Base-by-base conservation (phyloP, 441 rosid genomes). In the Brassica hybrid region DNA sequence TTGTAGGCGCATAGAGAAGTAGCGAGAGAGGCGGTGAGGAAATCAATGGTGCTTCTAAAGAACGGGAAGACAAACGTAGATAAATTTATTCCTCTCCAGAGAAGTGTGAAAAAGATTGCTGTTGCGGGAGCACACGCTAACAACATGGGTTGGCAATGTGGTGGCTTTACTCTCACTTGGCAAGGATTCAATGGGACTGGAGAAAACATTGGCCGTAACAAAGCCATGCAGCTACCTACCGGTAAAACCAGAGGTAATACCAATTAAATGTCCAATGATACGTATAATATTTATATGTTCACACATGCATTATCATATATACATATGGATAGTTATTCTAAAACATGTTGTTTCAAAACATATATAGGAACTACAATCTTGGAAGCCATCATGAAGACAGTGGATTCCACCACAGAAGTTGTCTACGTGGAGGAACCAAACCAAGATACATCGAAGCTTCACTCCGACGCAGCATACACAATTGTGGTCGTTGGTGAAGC, bases 71-170 rank as follows among this genome's bases (percentile, higher is more conserved):
- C 74, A 67, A 11, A 60, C 6, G 21, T 0, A 2, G 75, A 72
- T 7, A 72, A 72, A 30, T 12, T 80, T 6, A 45, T 80, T 45
- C 83, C 83, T 5, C 78, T 80, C 14, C 11, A 66, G 7, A 80
- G 58, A 63, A 76, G 72, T 45, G 78, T 58, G 64, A 76, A 76
- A 25, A 80, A 72, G 68, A 80, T 80, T 1, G 9, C 72, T 38
- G 83, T 80, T 12, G 81, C 17, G 0, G 83, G 83, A 0, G 23
- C 17, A 61, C 83, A 76, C 36, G 83, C 83, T 11, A 72, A 72
- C 62, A n/a, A 80, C 78, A 72, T 80, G 80, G 83, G 83, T 0
- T 80, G 67, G 71, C 83, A 80, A 73, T 80, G 83, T 8, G 83
- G 83, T 67, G 83, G 83, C 23, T 80, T 76, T 48, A 76, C 72